Conservation (phyloP, 202 grass and related monocot genomes). For the Zoysia matrella region DNA sequence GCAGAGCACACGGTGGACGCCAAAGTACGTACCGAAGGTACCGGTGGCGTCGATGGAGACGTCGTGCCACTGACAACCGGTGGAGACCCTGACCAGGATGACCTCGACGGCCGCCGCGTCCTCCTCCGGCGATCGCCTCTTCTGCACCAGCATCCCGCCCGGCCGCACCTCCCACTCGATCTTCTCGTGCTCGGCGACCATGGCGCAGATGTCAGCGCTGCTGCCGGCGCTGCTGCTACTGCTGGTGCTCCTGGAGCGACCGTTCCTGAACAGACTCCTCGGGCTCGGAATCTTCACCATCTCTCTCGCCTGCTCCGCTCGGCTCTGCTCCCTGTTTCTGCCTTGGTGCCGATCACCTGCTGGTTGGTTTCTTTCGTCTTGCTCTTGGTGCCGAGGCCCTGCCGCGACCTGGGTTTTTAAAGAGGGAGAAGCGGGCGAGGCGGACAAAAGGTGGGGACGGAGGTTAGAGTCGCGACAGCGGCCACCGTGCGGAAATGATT, state of each 20-base stretch:
- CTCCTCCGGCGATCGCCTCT: constrained; percentile 47
- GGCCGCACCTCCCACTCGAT: constrained; percentile 5
- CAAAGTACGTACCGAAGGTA: constrained; percentile 65
- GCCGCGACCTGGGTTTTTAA: constrained; percentile 42
- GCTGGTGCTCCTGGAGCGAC: constrained; percentile 37
- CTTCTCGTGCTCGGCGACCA: constrained; percentile 38
- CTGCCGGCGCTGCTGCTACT: not conserved
- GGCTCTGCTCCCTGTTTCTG: not conserved
- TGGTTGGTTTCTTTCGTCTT: not conserved
- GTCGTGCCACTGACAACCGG: constrained; percentile 65
- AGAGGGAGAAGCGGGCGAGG: constrained; percentile 35
- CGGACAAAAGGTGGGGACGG: constrained; percentile 40
- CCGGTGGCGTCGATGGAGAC: constrained; percentile 76
- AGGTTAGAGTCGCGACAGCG: constrained; percentile 48
- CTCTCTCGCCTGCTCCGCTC: not conserved
- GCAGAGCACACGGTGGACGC: not conserved
- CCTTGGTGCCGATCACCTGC: not conserved
- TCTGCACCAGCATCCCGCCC: constrained; percentile 97
- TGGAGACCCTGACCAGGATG: constrained; percentile 62
- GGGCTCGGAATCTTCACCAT: constrained; percentile 83
- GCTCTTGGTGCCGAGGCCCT: constrained; percentile 3
- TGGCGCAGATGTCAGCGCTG: constrained; percentile 36
- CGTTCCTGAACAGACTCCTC: constrained; percentile 80
- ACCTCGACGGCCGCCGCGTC: constrained; percentile 39
- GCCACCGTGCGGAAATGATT: constrained; percentile 49